Conservation (phyloP, 129 eudicot genomes). For the Lonicera japonica region DNA sequence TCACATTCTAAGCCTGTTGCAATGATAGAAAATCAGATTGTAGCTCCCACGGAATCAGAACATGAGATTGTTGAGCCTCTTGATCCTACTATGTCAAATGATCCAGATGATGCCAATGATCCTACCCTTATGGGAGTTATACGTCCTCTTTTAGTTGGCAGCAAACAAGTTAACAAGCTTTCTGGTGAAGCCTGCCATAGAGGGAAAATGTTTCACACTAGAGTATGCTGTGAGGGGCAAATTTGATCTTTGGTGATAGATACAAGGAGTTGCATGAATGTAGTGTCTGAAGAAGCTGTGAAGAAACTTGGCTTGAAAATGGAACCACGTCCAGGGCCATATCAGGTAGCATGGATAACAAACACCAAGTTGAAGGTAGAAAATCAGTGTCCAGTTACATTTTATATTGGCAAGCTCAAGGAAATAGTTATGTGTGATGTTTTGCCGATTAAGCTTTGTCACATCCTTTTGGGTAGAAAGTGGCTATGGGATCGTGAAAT, state of each 20-base stretch:
- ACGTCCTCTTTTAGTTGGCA: too few species aligned
- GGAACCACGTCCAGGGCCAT: background rate
- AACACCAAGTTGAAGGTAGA: background rate
- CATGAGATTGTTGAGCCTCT: too few species aligned
- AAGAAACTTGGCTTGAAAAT: conserved; percentile 1
- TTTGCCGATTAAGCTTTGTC: background rate
- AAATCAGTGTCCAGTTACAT: background rate
- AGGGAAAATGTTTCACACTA: background rate
- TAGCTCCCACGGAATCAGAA: too few species aligned
- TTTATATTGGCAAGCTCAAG: background rate
- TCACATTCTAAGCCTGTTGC: too few species aligned
- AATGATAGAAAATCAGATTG: too few species aligned
- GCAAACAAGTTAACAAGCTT: too few species aligned
- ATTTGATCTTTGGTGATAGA: background rate
- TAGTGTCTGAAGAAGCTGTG: background rate
- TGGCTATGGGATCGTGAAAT: conserved; percentile 1
- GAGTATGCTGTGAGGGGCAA: background rate
- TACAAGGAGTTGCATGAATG: background rate
- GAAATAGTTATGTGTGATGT: conserved; percentile 1
- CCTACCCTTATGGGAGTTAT: too few species aligned
- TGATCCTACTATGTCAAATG: too few species aligned
- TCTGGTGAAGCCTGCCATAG: too few species aligned
- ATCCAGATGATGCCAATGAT: too few species aligned
- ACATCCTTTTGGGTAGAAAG: background rate
- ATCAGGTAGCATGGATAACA: background rate